Conservation (phyloP, 306 rosid species). For the Arachis hypogaea region DNA sequence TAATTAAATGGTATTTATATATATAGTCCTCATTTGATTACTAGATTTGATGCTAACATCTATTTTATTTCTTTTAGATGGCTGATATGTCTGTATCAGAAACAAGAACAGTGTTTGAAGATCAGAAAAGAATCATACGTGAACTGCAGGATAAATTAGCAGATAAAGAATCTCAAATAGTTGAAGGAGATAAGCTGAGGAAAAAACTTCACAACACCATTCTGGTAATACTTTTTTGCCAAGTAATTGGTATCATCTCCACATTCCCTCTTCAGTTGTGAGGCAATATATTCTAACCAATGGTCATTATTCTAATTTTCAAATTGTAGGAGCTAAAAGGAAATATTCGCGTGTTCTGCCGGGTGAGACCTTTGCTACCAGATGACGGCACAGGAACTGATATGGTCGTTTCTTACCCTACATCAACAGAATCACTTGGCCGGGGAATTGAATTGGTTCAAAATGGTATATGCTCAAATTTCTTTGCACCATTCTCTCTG, state of each 20-base stretch:
- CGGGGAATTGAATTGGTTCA: slow-evolving; percentile 84
- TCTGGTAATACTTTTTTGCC: slow-evolving; percentile 54
- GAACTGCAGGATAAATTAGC: slow-evolving; percentile 68
- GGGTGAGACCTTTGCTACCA: slow-evolving; percentile 88
- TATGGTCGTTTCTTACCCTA: slow-evolving; percentile 72
- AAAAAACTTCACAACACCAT: slow-evolving; percentile 88
- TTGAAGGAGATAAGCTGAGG: slow-evolving; percentile 81
- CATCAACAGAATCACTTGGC: slow-evolving; percentile 78
- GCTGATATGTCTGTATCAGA: slow-evolving; percentile 66
- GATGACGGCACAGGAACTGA: slow-evolving; percentile 75
- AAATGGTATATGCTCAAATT: slow-evolving; percentile 54
- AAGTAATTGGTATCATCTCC: not conserved
- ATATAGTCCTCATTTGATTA: slow-evolving; percentile 9
- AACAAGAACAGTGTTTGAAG: slow-evolving; percentile 62
- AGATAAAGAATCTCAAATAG: slow-evolving; percentile 66
- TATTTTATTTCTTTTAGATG: slow-evolving; percentile 48
- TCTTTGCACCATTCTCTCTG: slow-evolving; percentile 1
- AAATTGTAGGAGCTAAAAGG: slow-evolving; percentile 82
- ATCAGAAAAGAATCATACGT: slow-evolving; percentile 53
- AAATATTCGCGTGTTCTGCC: slow-evolving; percentile 92
- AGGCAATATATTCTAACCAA: not conserved
- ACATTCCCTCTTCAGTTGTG: slow-evolving; percentile 6
- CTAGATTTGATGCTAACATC: not conserved
- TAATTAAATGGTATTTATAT: slow-evolving; percentile 10
- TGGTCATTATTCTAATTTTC: slow-evolving; percentile 23